These are phyloP conservation scores for Penicillium odoratum DNA, from an alignment of 495 filamentous ascomycete genomes.

Conservation along the genomic window DNA sequence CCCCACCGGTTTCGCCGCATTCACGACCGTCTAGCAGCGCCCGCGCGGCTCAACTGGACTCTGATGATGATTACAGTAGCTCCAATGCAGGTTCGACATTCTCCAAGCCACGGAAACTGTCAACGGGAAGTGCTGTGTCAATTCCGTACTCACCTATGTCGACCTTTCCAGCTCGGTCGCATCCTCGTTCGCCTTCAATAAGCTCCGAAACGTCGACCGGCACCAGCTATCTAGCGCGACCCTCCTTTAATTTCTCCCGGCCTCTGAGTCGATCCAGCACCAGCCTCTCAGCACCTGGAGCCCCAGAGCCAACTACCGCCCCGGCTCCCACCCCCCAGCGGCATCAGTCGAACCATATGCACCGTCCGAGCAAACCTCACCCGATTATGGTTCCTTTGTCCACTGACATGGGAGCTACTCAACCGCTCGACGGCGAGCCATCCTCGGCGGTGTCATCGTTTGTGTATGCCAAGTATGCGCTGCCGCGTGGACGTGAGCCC, in stretches of 20 bases:
- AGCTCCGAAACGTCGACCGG: constrained; percentile 75
- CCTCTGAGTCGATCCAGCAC: constrained; percentile 77
- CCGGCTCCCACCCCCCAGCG: constrained; percentile 7
- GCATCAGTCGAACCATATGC: constrained; percentile 24
- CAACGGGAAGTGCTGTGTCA: constrained; percentile 63
- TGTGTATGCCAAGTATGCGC: constrained; percentile 76
- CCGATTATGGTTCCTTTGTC: constrained; percentile 39
- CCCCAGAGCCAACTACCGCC: constrained; percentile 24
- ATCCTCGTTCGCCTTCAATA: constrained; percentile 74
- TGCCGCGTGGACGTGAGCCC: constrained; percentile 78
- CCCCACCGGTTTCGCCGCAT: constrained; percentile 59
- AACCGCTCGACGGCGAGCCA: constrained; percentile 32
- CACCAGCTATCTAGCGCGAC: constrained; percentile 59
- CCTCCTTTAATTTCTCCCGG: constrained; percentile 89
- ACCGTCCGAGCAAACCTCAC: constrained; percentile 37
- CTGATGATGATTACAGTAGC: constrained; percentile 61
- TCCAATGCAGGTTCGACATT: constrained; percentile 54
- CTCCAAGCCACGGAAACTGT: constrained; percentile 59
- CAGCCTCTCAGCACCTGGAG: constrained; percentile 50
- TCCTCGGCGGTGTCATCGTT: constrained; percentile 66
- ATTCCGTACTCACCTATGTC: constrained; percentile 64
- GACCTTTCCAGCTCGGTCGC: constrained; percentile 49
- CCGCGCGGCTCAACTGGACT: constrained; percentile 55
- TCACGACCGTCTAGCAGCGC: constrained; percentile 57
- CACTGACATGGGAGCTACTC: constrained; percentile 19